Evolutionary conservation across 2,329 filamentous ascomycete species (phyloP).

Genomic region (Beauveria rudraprayagi): DNA sequence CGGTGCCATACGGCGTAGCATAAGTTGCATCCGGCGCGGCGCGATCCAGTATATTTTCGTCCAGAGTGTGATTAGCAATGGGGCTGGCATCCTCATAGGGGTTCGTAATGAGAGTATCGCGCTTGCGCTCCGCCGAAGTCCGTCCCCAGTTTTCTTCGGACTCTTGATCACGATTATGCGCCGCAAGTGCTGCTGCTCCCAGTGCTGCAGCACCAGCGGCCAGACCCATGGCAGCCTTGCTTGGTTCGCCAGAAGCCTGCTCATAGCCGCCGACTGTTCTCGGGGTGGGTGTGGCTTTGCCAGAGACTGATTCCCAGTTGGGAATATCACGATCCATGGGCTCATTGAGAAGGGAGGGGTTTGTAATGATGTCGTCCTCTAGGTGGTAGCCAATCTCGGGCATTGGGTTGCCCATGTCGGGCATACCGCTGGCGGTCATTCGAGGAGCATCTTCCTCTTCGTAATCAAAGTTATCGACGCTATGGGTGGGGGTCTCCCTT

Average conservation of each 20-base stretch:
- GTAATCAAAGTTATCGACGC: slow-evolving; percentile 48
- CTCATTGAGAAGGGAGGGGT: slow-evolving; percentile 75
- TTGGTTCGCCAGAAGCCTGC: slow-evolving; percentile 21
- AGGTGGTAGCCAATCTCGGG: slow-evolving; percentile 63
- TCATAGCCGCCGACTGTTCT: slow-evolving; percentile 18
- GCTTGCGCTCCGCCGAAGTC: slow-evolving; percentile 54
- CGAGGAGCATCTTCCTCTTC: slow-evolving; percentile 37
- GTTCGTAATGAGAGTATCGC: slow-evolving; percentile 59
- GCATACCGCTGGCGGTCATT: slow-evolving; percentile 62
- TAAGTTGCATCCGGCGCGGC: slow-evolving; percentile 32
- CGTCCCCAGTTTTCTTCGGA: slow-evolving; percentile 59
- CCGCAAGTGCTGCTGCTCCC: slow-evolving; percentile 39
- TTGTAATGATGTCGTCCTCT: slow-evolving; percentile 66
- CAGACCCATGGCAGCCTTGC: slow-evolving; percentile 36
- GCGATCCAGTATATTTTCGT: slow-evolving; percentile 39
- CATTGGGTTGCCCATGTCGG: slow-evolving; percentile 61
- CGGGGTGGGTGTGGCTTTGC: slow-evolving; percentile 43
- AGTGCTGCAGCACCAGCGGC: slow-evolving; percentile 47
- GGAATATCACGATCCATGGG: slow-evolving; percentile 42
- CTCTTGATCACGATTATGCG: slow-evolving; percentile 40
- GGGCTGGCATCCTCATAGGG: slow-evolving; percentile 59
- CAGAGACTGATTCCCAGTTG: slow-evolving; percentile 43
- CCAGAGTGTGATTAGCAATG: slow-evolving; percentile 46
- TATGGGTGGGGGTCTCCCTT: slow-evolving; percentile 49
- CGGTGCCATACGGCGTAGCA: slow-evolving; percentile 39